Base-by-base conservation (phyloP, 139 green algal genomes). In the Coccomyxa sp. region DNA sequence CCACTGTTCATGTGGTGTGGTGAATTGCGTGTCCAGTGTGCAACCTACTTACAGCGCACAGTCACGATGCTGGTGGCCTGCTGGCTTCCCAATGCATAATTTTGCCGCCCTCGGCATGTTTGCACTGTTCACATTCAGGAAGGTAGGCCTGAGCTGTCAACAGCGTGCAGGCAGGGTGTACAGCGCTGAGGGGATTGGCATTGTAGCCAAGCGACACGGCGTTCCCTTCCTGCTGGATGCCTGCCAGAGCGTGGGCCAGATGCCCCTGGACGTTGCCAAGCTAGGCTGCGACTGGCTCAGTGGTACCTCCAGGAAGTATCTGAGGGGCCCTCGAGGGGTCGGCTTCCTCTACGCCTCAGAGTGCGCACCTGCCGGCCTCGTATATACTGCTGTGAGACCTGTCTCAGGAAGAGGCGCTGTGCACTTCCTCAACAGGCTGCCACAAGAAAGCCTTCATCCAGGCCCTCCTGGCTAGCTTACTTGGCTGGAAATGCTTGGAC, bases 161-260 rank as follows among this genome's bases (percentile, higher is more conserved):
- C n/a, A n/a, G n/a, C n/a, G 34, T 81, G 70, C 79, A 87, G 82
- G 87, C 33, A 69, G 84, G 31, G 84, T 93, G 18, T 94, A 94
- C 75, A 76, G 92, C 74, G 90, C 85, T 1, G 84, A 41, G 6
- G 86, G 70, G 2, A 83, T 92, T 33, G 89, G 89, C 10, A 9
- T 31, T 24, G 37, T 90, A 33, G 78, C 85, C 9, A 76, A 84
- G 35, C 37, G 70, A 2, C 74, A 82, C 24, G 79, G 85, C 31
- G 81, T 94, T 16, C 82, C 82, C 0, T 95, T 82, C 80, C 78
- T 95, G 55, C 81, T 95, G 75, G 91, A 95, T 75, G 91, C 91
- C n/a, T 93, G 88, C 73, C 91, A 95, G 44, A 88, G 79, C 33
- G 82, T 88, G 27, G 91, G 91, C 0, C 87, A 91, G 79, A 68